Evolutionary conservation across 306 rosid species (phyloP), one percentile per base, ranked within the genome.

Genomic region (Quercus mongolica): DNA sequence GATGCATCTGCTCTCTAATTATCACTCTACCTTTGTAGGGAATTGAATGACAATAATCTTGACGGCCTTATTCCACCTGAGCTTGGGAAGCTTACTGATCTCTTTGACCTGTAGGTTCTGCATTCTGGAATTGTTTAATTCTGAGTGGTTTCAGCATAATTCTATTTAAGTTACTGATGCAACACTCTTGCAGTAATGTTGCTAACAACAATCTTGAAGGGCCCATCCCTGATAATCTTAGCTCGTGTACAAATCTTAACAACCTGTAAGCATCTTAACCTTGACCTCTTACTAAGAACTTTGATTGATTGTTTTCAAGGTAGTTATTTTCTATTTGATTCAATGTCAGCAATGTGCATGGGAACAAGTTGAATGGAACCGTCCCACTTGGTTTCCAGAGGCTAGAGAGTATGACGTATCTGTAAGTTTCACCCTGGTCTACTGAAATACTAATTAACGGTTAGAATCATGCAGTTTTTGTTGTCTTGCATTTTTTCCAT

Each of bases 371-470:
- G 85, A 92, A 77, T 82, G 99, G 98, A 80, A 87, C 92, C 41
- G 90, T 95, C 69, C 94, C 94, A 7, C 76, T 84, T 10, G 83
- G 90, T 76, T 84, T 92, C 63, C 92, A 95, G 86, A 95, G 86
- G 83, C 86, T 95, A 76, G 99, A 95, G 91, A 95, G 98, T 81
- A 91, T 95, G 99, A 91, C 99, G 18, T 89, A 92, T 84, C 79
- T 95, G 99, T 95, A 86, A 90, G 97, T 88, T 74, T 67, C 73
- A 54, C 15, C 15, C 28, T 35, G 7, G 20, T 68, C 17, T 19
- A 33, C 18, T 35, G 38, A 68, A 68, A 19, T 68, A 35, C 52
- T 68, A 33, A 5, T 68, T 35, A 23, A 19, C 4, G 2, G 18
- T 35, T 68, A 33, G 72, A 35, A 68, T 68, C 52, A 35, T 9